phyloP scores from a whole-genome alignment of 1,284 basidiomycete species.

The Papiliotrema flavescens region DNA sequence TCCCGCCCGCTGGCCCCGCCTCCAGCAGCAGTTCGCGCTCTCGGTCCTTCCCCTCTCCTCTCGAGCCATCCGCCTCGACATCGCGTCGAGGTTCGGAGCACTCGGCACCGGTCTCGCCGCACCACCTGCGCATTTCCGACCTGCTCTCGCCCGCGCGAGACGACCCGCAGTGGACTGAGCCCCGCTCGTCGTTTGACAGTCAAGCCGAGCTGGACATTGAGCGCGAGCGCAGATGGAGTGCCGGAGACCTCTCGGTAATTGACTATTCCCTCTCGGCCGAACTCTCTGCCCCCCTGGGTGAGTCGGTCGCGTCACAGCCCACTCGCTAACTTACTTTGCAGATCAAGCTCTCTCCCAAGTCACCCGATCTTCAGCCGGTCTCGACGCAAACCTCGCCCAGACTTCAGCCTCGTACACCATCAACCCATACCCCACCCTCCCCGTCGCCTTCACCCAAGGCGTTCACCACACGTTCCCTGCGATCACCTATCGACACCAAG shows the following conservation, averaged over 20 bases:
- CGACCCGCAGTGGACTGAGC: neutral
- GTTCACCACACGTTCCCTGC: neutral
- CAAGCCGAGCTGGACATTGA: neutral
- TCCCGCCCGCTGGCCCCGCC: neutral
- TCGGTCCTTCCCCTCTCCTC: neutral
- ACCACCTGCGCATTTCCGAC: neutral
- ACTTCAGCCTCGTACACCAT: neutral
- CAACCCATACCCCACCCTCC: neutral
- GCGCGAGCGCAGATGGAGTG: neutral
- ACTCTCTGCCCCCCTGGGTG: neutral
- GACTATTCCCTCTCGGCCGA: neutral
- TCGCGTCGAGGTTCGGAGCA: neutral
- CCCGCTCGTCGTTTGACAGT: neutral
- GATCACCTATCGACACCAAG: neutral
- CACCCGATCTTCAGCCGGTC: neutral
- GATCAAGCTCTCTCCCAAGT: conserved; percentile 1
- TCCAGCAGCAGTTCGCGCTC: neutral
- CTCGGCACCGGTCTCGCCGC: no score
- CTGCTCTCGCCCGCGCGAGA: neutral
- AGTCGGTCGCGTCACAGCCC: neutral
- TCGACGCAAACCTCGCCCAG: neutral
- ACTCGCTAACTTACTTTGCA: neutral
- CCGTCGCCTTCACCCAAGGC: neutral
- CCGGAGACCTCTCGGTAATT: conserved; percentile 6
- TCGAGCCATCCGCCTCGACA: neutral